Evolutionary conservation across 2,329 filamentous ascomycete species (phyloP).

Genomic region (Pochonia chlamydosporia): DNA sequence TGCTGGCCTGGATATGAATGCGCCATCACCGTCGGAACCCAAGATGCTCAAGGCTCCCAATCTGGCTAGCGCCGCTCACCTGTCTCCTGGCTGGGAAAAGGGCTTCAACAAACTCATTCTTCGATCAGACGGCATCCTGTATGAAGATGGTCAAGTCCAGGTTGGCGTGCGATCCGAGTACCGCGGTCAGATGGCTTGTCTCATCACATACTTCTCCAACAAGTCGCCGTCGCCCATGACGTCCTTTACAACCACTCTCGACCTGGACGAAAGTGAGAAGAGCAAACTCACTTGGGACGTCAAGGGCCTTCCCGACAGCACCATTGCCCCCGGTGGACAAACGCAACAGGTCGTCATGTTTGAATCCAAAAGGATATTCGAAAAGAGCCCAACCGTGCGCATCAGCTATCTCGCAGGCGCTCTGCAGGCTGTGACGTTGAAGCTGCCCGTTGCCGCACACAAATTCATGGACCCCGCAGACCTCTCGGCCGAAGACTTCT

Average conservation of each 20-base stretch:
- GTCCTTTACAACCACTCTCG: slow-evolving; percentile 90
- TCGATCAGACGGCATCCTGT: slow-evolving; percentile 77
- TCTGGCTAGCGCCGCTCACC: slow-evolving; percentile 82
- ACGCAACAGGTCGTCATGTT: slow-evolving; percentile 94
- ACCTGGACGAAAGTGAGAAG: slow-evolving; percentile 66
- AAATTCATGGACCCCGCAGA: slow-evolving; percentile 96
- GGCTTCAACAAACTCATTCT: slow-evolving; percentile 83
- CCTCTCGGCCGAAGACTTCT: slow-evolving; percentile 86
- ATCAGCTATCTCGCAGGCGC: slow-evolving; percentile 93
- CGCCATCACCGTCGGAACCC: slow-evolving; percentile 48
- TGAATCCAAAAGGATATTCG: slow-evolving; percentile 76
- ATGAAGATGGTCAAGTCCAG: slow-evolving; percentile 92
- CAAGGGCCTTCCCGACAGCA: slow-evolving; percentile 82
- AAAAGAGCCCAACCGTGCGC: slow-evolving; percentile 80
- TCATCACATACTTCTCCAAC: slow-evolving; percentile 95
- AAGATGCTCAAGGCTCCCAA: slow-evolving; percentile 67
- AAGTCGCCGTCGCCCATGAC: slow-evolving; percentile 80
- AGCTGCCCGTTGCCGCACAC: slow-evolving; percentile 81
- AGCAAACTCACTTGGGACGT: slow-evolving; percentile 73
- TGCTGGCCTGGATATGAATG: slow-evolving; percentile 73
- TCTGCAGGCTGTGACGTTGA: slow-evolving; percentile 84
- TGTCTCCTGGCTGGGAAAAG: slow-evolving; percentile 90
- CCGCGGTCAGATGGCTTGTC: slow-evolving; percentile 86
- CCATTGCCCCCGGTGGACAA: slow-evolving; percentile 67
- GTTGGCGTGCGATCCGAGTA: slow-evolving; percentile 91